A percentile compares a stretch with the other conserved stretches of the same genome.
Conservation (phyloP, 768 basidiomycete species). For the Cystofilobasidium ferigula region DNA sequence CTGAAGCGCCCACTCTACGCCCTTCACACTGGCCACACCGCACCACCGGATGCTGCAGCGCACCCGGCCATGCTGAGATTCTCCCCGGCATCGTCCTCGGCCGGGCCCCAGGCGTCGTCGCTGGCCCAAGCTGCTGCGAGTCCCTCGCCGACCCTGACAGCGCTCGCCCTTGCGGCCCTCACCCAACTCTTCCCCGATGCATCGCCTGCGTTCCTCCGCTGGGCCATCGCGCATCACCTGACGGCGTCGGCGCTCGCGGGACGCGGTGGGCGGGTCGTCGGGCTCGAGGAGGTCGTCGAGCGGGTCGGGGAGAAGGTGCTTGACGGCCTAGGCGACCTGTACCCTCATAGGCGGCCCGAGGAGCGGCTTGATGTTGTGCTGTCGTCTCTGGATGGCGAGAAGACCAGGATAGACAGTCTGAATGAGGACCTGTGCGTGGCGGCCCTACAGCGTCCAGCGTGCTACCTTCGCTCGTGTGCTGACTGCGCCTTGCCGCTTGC, state of each 20-base stretch:
- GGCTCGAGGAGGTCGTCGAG: slow-evolving; percentile 3
- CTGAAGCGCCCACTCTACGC: too few species aligned
- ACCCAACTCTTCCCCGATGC: slow-evolving; percentile 2
- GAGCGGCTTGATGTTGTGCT: too few species aligned
- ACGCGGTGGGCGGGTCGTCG: neutral
- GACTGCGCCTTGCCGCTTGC: neutral
- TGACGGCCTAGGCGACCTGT: slow-evolving; percentile 17
- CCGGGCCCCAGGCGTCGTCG: neutral
- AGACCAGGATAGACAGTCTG: neutral
- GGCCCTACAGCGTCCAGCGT: neutral
- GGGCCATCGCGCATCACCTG: slow-evolving; percentile 16
- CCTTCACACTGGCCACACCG: too few species aligned
- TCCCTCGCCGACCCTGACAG: neutral
- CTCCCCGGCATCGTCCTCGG: neutral
- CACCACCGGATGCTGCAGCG: too few species aligned
- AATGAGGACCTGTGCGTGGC: slow-evolving; percentile 19
- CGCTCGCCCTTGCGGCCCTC: slow-evolving; percentile 7
- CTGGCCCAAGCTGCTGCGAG: neutral
- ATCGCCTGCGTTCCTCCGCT: slow-evolving; percentile 9
- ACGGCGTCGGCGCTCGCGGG: neutral
- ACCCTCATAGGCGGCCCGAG: slow-evolving; percentile 2
- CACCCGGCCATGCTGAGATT: neutral
- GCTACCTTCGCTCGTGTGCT: neutral
- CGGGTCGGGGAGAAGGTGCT: slow-evolving; percentile 20
- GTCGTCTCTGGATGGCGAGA: too few species aligned